Conservation (phyloP, 768 basidiomycete genomes). For the Dendrothele bispora region DNA sequence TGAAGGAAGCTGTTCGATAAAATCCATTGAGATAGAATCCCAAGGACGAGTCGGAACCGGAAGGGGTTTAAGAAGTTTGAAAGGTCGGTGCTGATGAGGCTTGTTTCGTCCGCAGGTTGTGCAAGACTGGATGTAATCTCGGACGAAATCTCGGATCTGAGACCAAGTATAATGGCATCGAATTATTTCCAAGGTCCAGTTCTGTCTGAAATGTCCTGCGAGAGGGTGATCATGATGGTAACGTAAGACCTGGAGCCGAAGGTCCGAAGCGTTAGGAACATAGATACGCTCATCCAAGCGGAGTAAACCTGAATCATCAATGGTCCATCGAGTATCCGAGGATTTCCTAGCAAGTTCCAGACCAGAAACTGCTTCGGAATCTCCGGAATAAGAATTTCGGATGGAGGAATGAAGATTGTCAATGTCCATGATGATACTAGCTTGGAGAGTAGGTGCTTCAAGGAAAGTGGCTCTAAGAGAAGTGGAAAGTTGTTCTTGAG, state of each 20-base stretch:
- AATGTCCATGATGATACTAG: constrained; percentile 15
- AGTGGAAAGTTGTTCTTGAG: constrained; percentile 15
- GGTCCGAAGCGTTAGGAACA: constrained; percentile 12
- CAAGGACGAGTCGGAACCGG: constrained; percentile 18
- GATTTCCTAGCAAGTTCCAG: neutral
- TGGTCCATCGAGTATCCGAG: neutral
- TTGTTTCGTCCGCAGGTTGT: constrained; percentile 21
- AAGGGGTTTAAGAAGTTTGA: constrained; percentile 20
- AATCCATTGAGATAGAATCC: constrained; percentile 21
- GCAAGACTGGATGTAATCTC: constrained; percentile 23
- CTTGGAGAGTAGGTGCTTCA: constrained; percentile 14
- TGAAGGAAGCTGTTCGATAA: constrained; percentile 21
- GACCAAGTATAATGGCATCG: constrained; percentile 1
- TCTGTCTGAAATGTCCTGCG: constrained; percentile 30
- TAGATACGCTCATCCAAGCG: constrained; percentile 1
- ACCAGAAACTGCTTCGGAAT: neutral
- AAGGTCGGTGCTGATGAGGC: constrained; percentile 10
- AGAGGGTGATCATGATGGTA: constrained; percentile 21
- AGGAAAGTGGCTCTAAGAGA: constrained; percentile 18
- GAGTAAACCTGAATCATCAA: neutral
- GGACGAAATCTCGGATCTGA: constrained; percentile 5
- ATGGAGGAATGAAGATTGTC: constrained; percentile 18
- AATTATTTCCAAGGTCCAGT: constrained; percentile 17
- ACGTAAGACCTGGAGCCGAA: constrained; percentile 20
- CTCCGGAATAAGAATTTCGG: neutral